These are phyloP conservation scores for Wolfiporia cocos DNA, from an alignment of 1,284 basidiomycete species.

Conservation along the genomic window DNA sequence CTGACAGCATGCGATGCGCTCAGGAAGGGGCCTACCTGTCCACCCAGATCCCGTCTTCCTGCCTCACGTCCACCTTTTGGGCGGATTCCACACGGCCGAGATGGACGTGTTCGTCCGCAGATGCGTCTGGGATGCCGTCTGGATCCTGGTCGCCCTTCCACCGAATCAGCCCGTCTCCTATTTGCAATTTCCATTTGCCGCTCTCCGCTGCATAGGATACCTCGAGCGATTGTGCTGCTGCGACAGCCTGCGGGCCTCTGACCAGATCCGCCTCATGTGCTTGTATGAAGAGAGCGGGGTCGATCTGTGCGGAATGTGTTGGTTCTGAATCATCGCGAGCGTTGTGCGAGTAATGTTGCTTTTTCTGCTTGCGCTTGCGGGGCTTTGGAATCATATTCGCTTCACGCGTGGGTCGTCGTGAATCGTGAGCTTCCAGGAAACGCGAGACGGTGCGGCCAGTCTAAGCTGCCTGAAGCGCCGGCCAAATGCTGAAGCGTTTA, in stretches of 20 bases:
- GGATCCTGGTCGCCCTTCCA: constrained; percentile 25
- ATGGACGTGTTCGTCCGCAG: constrained; percentile 11
- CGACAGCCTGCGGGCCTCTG: constrained; percentile 37
- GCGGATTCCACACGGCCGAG: constrained; percentile 3
- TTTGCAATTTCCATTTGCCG: constrained; percentile 12
- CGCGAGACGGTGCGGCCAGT: too few relatives aligned
- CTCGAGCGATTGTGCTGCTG: constrained; percentile 44
- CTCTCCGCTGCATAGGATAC: constrained; percentile 17
- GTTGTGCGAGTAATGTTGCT: neutral
- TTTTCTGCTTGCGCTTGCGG: constrained; percentile 7
- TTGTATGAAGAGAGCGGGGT: constrained; percentile 42
- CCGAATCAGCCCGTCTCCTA: constrained; percentile 40
- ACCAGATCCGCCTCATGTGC: constrained; percentile 65
- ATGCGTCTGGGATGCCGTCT: constrained; percentile 3
- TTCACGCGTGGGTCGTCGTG: too few relatives aligned
- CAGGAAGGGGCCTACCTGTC: constrained; percentile 51
- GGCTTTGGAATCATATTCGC: constrained; percentile 2
- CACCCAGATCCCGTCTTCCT: constrained; percentile 36
- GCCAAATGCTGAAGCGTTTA: too few relatives aligned
- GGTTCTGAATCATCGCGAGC: neutral
- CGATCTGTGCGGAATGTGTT: constrained; percentile 1
- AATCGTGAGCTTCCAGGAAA: too few relatives aligned
- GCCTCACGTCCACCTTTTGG: neutral
- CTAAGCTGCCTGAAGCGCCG: too few relatives aligned
- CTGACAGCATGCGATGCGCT: too few relatives aligned